A percentile compares a stretch with the other conserved stretches of the same genome.
Conservation (phyloP, 768 basidiomycete genomes). For the Kwoniella botswanensis region DNA sequence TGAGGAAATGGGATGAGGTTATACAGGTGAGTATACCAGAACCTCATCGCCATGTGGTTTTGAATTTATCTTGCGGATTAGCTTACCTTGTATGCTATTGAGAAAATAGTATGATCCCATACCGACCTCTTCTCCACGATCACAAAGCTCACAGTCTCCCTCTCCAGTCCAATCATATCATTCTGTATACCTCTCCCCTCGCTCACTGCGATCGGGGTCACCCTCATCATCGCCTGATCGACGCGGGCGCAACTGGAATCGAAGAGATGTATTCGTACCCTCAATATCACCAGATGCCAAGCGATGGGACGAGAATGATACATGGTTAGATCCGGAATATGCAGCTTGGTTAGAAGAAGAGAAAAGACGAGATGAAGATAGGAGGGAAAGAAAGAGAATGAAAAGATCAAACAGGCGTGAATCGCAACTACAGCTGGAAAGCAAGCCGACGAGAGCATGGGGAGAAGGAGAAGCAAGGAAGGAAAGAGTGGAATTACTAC, state of each 20-base stretch:
- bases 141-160: conserved; percentile 26
- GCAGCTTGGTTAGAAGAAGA: conserved; percentile 40
- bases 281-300: conserved; percentile 30
- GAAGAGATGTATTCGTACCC: conserved; percentile 45
- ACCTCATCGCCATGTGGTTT: background rate
- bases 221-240: conserved; percentile 13
- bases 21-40: conserved; percentile 68
- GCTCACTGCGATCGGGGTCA: conserved; percentile 8
- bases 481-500: conserved; percentile 33
- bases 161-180: conserved; percentile 8
- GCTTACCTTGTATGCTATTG: background rate
- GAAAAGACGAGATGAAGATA: conserved; percentile 29
- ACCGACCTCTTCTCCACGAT: conserved; percentile 10
- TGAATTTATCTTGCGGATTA: background rate
- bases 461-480: background rate
- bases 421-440: background rate
- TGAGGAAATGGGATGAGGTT: conserved; percentile 77
- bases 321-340: conserved; percentile 50
- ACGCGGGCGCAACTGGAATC: conserved; percentile 26
- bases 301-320: conserved; percentile 43
- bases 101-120: conserved; percentile 47
- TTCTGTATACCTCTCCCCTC: conserved; percentile 11
- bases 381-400: conserved; percentile 21
- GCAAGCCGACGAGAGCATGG: conserved; percentile 20
- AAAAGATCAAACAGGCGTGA: conserved; percentile 8